These are phyloP conservation scores for Fusarium sp. DNA, from an alignment of 2,329 filamentous ascomycete genomes.

Conservation along the genomic window DNA sequence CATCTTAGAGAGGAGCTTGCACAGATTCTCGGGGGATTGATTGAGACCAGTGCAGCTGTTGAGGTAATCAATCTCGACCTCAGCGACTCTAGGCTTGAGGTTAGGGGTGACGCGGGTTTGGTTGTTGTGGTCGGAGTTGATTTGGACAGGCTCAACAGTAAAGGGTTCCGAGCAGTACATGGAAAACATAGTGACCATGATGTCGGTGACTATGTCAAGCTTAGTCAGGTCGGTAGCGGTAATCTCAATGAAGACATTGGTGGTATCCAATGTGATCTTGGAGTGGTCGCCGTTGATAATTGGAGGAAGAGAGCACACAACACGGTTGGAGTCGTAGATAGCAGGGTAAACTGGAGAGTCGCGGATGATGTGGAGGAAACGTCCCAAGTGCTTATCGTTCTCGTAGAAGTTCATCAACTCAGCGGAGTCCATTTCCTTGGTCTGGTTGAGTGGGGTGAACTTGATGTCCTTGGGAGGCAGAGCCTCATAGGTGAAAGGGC, in stretches of 20 bases:
- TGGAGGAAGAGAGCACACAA: constrained; percentile 91
- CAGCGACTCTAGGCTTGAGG: constrained; percentile 77
- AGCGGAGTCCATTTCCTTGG: constrained; percentile 84
- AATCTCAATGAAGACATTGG: constrained; percentile 96
- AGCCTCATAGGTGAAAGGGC: constrained; percentile 97
- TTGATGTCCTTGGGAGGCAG: constrained; percentile 90
- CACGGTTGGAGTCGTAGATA: constrained; percentile 88
- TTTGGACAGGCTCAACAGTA: constrained; percentile 92
- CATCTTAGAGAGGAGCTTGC: constrained; percentile 88
- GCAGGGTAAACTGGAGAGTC: constrained; percentile 95
- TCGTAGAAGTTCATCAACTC: constrained; percentile 96
- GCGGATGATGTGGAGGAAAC: constrained; percentile 92
- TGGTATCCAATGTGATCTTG: constrained; percentile 92
- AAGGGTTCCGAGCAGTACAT: constrained; percentile 88
- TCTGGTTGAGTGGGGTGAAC: constrained; percentile 92
- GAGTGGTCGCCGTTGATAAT: constrained; percentile 99
- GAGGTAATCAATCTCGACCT: constrained; percentile 91
- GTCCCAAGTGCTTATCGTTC: constrained; percentile 90
- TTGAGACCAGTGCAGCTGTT: constrained; percentile 90
- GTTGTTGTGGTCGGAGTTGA: constrained; percentile 90
- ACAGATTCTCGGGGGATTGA: constrained; percentile 79
- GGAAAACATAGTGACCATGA: constrained; percentile 97
- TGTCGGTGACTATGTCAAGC: constrained; percentile 93
- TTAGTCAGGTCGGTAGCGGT: constrained; percentile 97
- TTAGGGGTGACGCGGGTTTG: constrained; percentile 84